These are phyloP conservation scores for Phytophthora hybrid DNA, from an alignment of 352 stramenopile species.

Conservation along the genomic window DNA sequence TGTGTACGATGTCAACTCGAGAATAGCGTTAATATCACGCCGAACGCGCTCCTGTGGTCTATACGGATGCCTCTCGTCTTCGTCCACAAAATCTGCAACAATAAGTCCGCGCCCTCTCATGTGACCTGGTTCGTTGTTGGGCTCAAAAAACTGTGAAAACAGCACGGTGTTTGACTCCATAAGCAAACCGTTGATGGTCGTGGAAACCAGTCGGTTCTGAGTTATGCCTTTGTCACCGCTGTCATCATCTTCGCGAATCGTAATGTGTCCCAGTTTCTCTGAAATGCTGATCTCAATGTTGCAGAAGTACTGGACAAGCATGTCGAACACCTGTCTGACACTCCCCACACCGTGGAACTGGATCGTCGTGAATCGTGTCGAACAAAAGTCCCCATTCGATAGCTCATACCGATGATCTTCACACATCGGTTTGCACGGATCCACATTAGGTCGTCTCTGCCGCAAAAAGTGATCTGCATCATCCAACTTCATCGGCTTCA, in stretches of 20 bases:
- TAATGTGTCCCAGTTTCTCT: constrained; percentile 47
- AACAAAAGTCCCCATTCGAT: constrained; percentile 40
- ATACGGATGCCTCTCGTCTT: constrained; percentile 49
- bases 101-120: constrained; percentile 38
- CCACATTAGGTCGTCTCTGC: constrained; percentile 36
- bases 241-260: constrained; percentile 52
- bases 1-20: constrained; percentile 40
- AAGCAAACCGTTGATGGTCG: constrained; percentile 38
- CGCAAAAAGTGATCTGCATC: constrained; percentile 42
- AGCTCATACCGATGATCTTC: constrained; percentile 43
- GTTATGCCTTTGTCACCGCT: constrained; percentile 32
- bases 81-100: constrained; percentile 47
- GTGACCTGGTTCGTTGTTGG: constrained; percentile 12
- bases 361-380: constrained; percentile 38
- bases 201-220: constrained; percentile 48
- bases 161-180: constrained; percentile 50
- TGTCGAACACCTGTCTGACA: constrained; percentile 50
- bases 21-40: constrained; percentile 43
- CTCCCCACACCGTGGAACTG: constrained; percentile 40
- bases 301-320: constrained; percentile 42
- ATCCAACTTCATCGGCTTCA: constrained; percentile 41
- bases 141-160: constrained; percentile 43
- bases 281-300: constrained; percentile 57
- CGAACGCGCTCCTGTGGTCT: constrained; percentile 36
- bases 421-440: constrained; percentile 44